phyloP scores from a whole-genome alignment of 2,329 filamentous ascomycete species.

The Lanzia echinophila region DNA sequence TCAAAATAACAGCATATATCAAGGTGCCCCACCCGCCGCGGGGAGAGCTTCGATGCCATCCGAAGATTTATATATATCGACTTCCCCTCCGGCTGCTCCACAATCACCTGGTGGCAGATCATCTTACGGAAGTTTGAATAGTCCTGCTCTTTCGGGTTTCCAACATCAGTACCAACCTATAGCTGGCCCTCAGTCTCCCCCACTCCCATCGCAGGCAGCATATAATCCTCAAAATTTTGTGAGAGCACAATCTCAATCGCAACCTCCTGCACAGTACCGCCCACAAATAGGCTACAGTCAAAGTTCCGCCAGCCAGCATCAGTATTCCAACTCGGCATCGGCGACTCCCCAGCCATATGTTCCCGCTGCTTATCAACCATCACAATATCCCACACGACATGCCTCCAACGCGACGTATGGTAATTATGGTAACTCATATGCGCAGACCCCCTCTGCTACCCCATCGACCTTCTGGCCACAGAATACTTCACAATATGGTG shows the following conservation, averaged over 20 bases:
- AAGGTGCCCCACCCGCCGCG: slow-evolving; percentile 25
- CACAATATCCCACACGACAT: slow-evolving; percentile 50
- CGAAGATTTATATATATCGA: slow-evolving; percentile 58
- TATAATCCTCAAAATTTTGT: slow-evolving; percentile 61
- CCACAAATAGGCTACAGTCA: slow-evolving; percentile 43
- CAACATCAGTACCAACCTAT: slow-evolving; percentile 47
- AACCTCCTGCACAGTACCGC: slow-evolving; percentile 38
- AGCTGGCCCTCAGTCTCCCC: slow-evolving; percentile 26
- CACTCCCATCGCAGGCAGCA: slow-evolving; percentile 35
- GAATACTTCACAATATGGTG: slow-evolving; percentile 18
- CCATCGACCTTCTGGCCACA: slow-evolving; percentile 31
- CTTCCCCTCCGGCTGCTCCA: slow-evolving; percentile 18
- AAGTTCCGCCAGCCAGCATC: slow-evolving; percentile 30
- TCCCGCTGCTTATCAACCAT: slow-evolving; percentile 42
- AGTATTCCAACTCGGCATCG: slow-evolving; percentile 38
- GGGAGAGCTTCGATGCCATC: slow-evolving; percentile 27
- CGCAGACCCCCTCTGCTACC: slow-evolving; percentile 37
- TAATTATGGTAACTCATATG: slow-evolving; percentile 28
- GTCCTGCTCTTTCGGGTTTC: slow-evolving; percentile 37
- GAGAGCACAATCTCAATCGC: slow-evolving; percentile 31
- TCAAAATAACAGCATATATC: slow-evolving; percentile 28
- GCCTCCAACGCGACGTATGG: slow-evolving; percentile 47
- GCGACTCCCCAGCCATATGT: slow-evolving; percentile 57
- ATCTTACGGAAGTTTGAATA: slow-evolving; percentile 22
- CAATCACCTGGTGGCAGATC: slow-evolving; percentile 22